Percentiles rank a stretch among this genome's conserved stretches.
Evolutionary conservation across 805 yeast species (phyloP).

Genomic region (Candida silvatica): DNA sequence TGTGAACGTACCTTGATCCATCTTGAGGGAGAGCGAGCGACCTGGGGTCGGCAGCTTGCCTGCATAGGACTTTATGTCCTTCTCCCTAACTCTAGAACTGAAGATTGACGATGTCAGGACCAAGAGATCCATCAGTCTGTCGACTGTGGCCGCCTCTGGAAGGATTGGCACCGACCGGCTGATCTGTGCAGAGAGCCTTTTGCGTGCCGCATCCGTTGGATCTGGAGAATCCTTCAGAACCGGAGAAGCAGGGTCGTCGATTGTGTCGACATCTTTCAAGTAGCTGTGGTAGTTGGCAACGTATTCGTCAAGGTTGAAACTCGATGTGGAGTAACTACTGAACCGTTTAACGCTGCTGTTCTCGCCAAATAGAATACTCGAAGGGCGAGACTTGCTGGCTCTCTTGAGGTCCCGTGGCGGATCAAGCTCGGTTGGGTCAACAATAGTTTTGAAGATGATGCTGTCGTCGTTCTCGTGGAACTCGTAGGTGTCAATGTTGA

Average conservation of each 20-base stretch:
- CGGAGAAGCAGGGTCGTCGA: not conserved
- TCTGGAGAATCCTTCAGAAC: no score
- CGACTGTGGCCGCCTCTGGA: conserved; percentile 60
- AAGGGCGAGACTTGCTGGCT: conserved; percentile 13
- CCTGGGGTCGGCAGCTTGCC: conserved; percentile 12
- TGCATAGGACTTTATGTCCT: conserved; percentile 33
- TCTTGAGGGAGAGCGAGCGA: conserved; percentile 30
- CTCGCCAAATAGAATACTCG: conserved; percentile 26
- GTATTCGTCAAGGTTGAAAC: conserved; percentile 25
- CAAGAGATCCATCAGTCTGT: conserved; percentile 69
- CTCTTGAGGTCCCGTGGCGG: conserved; percentile 13
- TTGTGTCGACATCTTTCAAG: conserved; percentile 11
- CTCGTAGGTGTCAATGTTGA: conserved; percentile 50
- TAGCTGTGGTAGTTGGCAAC: conserved; percentile 16
- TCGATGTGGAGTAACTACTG: conserved; percentile 26
- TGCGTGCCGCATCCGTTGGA: no score
- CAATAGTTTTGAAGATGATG: conserved; percentile 49
- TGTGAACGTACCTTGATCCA: conserved; percentile 59
- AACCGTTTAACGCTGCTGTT: conserved; percentile 22
- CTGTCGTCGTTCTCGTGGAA: conserved; percentile 43
- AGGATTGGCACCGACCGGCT: conserved; percentile 21
- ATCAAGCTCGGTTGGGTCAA: not conserved
- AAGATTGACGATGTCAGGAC: conserved; percentile 64
- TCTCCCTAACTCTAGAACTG: conserved; percentile 30
- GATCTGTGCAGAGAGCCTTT: no score